Base-by-base conservation (phyloP, 257 asterid genomes). In the Osmanthus fragrans region DNA sequence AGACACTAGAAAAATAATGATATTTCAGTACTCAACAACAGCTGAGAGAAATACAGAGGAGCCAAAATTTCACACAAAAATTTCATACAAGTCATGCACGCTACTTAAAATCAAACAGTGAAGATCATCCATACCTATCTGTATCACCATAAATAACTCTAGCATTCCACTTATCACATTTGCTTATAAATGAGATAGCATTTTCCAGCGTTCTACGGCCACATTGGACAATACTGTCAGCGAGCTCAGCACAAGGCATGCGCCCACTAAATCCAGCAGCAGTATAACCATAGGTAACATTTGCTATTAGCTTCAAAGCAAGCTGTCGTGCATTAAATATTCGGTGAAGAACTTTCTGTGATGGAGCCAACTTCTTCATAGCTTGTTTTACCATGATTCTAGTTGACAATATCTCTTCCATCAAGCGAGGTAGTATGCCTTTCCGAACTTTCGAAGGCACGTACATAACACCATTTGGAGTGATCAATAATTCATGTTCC, bases 211-310 rank as follows among this genome's bases (percentile, higher is more conserved):
- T 93, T 84, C 94, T 91, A 64, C 99, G 98, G 76, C 87, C 99
- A 87, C 99, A 95, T 81, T 95, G 98, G 65, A 95, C 99, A 77
- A 95, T 95, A 86, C 99, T 93, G 81, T 95, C 99, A 69, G 99
- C 99, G 58, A 95, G 97, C 85, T 93, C 99, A 75, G 97, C 97
- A 80, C 99, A 95, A 69, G 99, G 99, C 99, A 95, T 95, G 73
- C 99, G 97, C 54, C 99, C 99, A 82, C 99, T 95, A 88, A 95
- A 95, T 80, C 99, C 99, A 65, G 99, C 99, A 80, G 99, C 99
- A 71, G 99, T 91, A 82, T 95, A 95, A 45, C 99, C 99, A 80
- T 95, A 95, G 33, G 99, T 95, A 78, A 95, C 99, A 79, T 95
- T 95, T 79, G 99, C 92, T 83, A 95, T 95, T 74, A 95, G 91